Evolutionary conservation across 176 grass and related monocot genomes (phyloP).

Genomic region (Oropetium thomaeum): DNA sequence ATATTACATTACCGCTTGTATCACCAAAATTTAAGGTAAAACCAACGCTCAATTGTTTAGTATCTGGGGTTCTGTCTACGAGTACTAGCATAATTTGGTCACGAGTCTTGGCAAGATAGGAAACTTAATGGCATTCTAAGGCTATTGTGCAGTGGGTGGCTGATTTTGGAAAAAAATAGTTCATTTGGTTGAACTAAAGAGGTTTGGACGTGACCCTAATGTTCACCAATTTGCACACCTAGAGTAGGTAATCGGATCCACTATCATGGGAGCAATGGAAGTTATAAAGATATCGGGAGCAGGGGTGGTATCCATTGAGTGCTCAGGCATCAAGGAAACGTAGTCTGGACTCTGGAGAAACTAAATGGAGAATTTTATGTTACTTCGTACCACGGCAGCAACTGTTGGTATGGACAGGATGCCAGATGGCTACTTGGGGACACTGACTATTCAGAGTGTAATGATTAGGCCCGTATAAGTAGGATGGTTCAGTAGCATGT

Average conservation of each 20-base stretch:
- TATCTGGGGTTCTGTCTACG: slow-evolving; percentile 3
- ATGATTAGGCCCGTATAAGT: background rate
- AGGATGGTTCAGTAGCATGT: background rate
- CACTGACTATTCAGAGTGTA: background rate
- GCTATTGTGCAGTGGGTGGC: background rate
- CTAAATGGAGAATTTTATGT: background rate
- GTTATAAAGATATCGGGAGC: background rate
- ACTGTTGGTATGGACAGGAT: background rate
- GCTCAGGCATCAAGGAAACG: too few species aligned
- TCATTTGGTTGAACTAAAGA: too few species aligned
- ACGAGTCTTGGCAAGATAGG: background rate
- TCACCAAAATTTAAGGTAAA: background rate
- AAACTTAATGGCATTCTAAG: slow-evolving; percentile 1
- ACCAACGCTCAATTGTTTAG: background rate
- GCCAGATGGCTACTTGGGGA: background rate
- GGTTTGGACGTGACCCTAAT: too few species aligned
- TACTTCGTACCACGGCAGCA: background rate
- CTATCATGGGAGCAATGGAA: slow-evolving; percentile 17
- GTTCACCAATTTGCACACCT: too few species aligned
- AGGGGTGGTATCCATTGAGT: too few species aligned
- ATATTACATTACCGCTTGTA: background rate
- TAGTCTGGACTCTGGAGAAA: too few species aligned
- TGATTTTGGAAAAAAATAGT: too few species aligned
- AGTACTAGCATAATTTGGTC: background rate
- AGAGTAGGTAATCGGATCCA: background rate